These are phyloP conservation scores for Tulasnella sp. DNA, from an alignment of 768 basidiomycete genomes.

Conservation along the genomic window DNA sequence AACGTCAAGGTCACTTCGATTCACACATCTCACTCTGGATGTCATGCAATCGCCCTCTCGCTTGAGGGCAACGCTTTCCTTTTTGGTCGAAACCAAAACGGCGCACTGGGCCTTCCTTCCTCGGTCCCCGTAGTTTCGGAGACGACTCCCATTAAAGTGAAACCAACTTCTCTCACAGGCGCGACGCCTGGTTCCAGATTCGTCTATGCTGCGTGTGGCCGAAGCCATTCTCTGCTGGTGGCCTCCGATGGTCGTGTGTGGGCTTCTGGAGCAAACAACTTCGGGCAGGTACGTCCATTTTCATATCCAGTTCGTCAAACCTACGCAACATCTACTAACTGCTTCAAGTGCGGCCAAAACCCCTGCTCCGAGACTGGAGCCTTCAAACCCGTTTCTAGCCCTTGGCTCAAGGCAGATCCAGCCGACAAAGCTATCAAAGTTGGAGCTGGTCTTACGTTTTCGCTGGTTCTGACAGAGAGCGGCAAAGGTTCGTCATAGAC, in stretches of 20 bases:
- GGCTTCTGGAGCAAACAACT: conserved; percentile 75
- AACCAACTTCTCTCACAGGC: conserved; percentile 49
- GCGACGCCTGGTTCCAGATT: conserved; percentile 57
- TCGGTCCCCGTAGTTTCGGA: conserved; percentile 60
- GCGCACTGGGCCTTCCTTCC: conserved; percentile 59
- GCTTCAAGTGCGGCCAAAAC: conserved; percentile 64
- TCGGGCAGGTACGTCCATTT: conserved; percentile 63
- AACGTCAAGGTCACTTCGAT: conserved; percentile 72
- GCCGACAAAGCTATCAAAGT: conserved; percentile 64
- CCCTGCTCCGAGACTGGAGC: conserved; percentile 58
- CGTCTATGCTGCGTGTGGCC: conserved; percentile 77
- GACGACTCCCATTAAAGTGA: conserved; percentile 63
- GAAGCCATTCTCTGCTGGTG: conserved; percentile 78
- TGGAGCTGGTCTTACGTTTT: conserved; percentile 80
- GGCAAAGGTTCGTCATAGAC: conserved; percentile 59
- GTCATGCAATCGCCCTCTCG: conserved; percentile 74
- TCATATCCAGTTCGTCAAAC: background rate
- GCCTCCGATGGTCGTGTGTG: conserved; percentile 78
- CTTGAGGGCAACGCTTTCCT: conserved; percentile 78
- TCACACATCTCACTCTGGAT: conserved; percentile 70
- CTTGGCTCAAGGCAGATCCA: conserved; percentile 46
- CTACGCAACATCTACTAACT: background rate
- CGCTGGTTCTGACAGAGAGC: conserved; percentile 72
- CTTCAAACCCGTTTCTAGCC: conserved; percentile 62
- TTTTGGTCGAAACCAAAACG: conserved; percentile 77